A percentile compares a stretch with the other conserved stretches of the same genome.
These are phyloP conservation scores for Telopea speciosissima DNA, from an alignment of 177 flowering plant genomes.

Conservation along the genomic window DNA sequence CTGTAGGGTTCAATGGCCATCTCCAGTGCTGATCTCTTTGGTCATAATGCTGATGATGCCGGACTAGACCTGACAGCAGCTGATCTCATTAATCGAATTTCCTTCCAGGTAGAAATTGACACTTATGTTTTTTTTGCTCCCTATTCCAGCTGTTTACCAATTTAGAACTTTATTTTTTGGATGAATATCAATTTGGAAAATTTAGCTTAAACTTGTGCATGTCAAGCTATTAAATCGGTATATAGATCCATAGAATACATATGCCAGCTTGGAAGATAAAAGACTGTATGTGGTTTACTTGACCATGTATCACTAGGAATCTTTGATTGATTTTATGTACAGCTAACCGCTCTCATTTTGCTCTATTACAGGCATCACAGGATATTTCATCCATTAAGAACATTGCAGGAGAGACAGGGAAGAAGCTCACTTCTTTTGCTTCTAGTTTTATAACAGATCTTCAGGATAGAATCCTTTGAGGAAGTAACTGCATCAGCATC, in stretches of 20 bases:
- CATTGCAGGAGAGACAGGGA: constrained; percentile 87
- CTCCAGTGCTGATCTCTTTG: constrained; percentile 81
- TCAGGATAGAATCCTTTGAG: constrained; percentile 71
- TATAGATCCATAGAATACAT: not conserved
- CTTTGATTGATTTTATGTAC: not conserved
- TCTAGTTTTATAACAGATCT: constrained; percentile 56
- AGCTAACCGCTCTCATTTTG: not conserved
- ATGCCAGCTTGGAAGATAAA: not conserved
- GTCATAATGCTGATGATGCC: constrained; percentile 29
- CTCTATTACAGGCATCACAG: constrained; percentile 58
- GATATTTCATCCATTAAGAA: constrained; percentile 70
- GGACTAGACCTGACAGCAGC: constrained; percentile 59
- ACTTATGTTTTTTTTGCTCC: not conserved
- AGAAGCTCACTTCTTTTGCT: constrained; percentile 57
- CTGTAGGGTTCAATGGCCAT: not conserved
- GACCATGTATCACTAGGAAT: not conserved
- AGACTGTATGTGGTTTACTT: not conserved
- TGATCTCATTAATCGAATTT: constrained; percentile 66
- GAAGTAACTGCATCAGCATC: not conserved
- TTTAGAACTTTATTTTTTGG: not conserved
- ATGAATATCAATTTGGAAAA: not conserved
- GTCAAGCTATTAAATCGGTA: not conserved
- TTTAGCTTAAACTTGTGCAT: not conserved
- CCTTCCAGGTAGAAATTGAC: constrained; percentile 52
- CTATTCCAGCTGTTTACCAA: not conserved